Conservation (phyloP, 2,329 filamentous ascomycete species). For the Lasiodiplodia sp. region DNA sequence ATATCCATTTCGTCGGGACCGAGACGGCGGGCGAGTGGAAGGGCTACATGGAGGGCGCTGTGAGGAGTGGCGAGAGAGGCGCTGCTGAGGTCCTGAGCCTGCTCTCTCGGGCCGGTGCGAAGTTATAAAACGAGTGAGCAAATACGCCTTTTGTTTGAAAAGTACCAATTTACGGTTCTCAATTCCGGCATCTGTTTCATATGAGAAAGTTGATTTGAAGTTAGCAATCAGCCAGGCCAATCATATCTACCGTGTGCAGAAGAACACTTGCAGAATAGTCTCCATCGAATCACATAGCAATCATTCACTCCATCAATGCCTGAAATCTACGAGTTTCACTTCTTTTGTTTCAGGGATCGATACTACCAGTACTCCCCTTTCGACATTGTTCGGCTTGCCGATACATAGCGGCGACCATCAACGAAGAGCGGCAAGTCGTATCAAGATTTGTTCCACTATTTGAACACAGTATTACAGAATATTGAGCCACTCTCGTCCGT, state of each 20-base stretch:
- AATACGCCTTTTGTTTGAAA: not conserved
- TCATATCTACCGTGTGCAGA: not conserved
- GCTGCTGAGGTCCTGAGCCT: constrained; percentile 53
- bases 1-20: constrained; percentile 63
- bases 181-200: not conserved
- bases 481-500: not conserved
- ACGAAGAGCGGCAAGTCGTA: too few relatives aligned
- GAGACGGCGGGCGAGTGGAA: constrained; percentile 63
- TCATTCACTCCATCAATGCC: too few relatives aligned
- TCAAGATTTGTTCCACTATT: too few relatives aligned
- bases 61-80: constrained; percentile 58
- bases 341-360: too few relatives aligned
- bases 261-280: not conserved
- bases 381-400: too few relatives aligned
- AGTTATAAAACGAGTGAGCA: not conserved
- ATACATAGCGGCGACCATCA: too few relatives aligned
- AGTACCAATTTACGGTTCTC: not conserved
- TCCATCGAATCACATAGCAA: too few relatives aligned
- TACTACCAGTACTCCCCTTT: too few relatives aligned
- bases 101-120: not conserved
- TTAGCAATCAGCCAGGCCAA: not conserved
- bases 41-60: constrained; percentile 67
- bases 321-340: too few relatives aligned
- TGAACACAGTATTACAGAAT: not conserved
- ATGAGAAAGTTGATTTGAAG: not conserved